These are phyloP conservation scores for Spongiforma sp. DNA, from an alignment of 1,284 basidiomycete genomes.

Conservation along the genomic window DNA sequence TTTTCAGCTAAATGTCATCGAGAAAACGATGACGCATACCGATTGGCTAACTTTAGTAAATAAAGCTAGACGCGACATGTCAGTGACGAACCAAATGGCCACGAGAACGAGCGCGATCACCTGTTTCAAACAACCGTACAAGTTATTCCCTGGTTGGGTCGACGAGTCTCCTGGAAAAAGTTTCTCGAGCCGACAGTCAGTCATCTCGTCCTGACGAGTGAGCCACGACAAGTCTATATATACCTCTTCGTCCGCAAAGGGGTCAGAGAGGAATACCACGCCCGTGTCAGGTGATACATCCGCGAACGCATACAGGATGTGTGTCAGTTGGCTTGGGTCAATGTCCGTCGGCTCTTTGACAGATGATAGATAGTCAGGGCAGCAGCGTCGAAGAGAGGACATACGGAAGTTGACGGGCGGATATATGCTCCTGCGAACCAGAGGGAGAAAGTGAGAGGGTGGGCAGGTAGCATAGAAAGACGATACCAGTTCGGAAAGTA, in stretches of 20 bases:
- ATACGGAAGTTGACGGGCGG: conserved; percentile 79
- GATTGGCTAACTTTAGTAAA: conserved; percentile 68
- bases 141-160: conserved; percentile 70
- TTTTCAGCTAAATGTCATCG: conserved; percentile 13
- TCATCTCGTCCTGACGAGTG: not conserved
- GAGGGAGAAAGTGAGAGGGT: conserved; percentile 1
- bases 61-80: conserved; percentile 42
- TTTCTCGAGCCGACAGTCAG: conserved; percentile 50
- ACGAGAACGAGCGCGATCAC: conserved; percentile 40
- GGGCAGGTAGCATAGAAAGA: not conserved
- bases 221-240: conserved; percentile 16
- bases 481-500: conserved; percentile 72
- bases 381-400: conserved; percentile 2
- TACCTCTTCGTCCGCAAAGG: conserved; percentile 85
- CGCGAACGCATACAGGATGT: conserved; percentile 88
- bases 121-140: conserved; percentile 90
- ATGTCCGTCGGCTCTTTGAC: conserved; percentile 64
- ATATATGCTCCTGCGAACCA: conserved; percentile 72
- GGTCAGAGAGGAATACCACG: conserved; percentile 73
- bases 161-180: conserved; percentile 68
- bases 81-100: not conserved
- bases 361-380: conserved; percentile 21
- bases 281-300: conserved; percentile 76
- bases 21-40: conserved; percentile 12
- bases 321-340: conserved; percentile 61